Conservation (phyloP, 345 rosid species). For the Eucalyptus cloeziana region DNA sequence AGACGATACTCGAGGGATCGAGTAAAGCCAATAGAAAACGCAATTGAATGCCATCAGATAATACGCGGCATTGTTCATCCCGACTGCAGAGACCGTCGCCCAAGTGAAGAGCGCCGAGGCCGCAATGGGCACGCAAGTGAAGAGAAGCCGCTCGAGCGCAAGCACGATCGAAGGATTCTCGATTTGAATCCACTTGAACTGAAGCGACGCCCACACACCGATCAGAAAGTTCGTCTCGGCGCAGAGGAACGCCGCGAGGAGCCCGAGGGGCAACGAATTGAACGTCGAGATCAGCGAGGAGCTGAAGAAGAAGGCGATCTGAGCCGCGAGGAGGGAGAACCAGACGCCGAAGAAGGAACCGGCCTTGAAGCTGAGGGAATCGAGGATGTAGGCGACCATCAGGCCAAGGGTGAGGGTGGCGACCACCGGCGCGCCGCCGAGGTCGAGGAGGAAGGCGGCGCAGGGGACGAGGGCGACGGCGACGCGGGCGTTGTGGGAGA, state of each 20-base stretch:
- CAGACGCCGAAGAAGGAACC: slow-evolving; percentile 86
- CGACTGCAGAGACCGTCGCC: slow-evolving; percentile 91
- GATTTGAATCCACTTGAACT: slow-evolving; percentile 94
- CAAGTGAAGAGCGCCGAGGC: slow-evolving; percentile 85
- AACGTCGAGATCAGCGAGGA: slow-evolving; percentile 46
- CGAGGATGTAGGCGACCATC: slow-evolving; percentile 86
- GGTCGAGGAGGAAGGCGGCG: slow-evolving; percentile 89
- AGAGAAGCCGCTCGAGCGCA: slow-evolving; percentile 80
- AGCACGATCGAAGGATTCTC: slow-evolving; percentile 84
- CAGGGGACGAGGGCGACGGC: slow-evolving; percentile 76
- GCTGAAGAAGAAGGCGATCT: slow-evolving; percentile 92
- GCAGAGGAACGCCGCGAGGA: slow-evolving; percentile 70
- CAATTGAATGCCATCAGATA: slow-evolving; percentile 68
- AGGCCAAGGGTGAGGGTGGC: slow-evolving; percentile 72
- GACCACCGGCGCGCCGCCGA: slow-evolving; percentile 85
- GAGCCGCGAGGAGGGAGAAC: slow-evolving; percentile 74
- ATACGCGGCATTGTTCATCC: slow-evolving; percentile 80
- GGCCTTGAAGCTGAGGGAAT: slow-evolving; percentile 69
- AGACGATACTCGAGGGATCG: slow-evolving; percentile 77
- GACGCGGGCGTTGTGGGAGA: slow-evolving; percentile 65
- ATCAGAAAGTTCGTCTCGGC: slow-evolving; percentile 64
- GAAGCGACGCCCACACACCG: slow-evolving; percentile 94
- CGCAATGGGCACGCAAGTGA: slow-evolving; percentile 70
- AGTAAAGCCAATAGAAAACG: slow-evolving; percentile 90
- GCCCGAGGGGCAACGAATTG: slow-evolving; percentile 50